These are phyloP conservation scores for Gliomastix tumulicola DNA, from an alignment of 2,329 filamentous ascomycete species.

Conservation along the genomic window DNA sequence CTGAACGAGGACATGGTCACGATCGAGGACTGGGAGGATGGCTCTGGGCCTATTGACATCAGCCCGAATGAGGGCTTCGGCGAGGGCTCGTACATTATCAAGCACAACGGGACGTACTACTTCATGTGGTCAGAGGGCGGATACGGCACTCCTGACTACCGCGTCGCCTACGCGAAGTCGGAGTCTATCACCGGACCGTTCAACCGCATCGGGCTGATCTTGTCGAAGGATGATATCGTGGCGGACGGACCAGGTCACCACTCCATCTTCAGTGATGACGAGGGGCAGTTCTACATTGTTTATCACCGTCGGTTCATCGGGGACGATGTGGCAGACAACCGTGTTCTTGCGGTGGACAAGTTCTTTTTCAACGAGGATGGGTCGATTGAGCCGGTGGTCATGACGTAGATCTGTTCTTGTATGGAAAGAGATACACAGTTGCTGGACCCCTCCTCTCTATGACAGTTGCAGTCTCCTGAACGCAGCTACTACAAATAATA, in stretches of 20 bases:
- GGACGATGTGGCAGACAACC: constrained; percentile 5
- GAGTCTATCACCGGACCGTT: constrained; percentile 4
- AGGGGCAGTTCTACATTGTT: constrained; percentile 6
- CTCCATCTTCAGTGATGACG: constrained; percentile 5
- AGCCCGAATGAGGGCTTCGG: constrained; percentile 4
- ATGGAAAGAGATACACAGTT: no score
- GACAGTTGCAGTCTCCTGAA: no score
- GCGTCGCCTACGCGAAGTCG: constrained; percentile 6
- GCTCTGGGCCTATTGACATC: constrained; percentile 3
- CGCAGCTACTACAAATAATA: no score
- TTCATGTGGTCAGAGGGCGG: constrained; percentile 7
- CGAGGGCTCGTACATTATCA: constrained; percentile 6
- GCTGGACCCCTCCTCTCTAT: no score
- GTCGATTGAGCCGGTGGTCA: constrained; percentile 4
- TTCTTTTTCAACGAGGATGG: constrained; percentile 5
- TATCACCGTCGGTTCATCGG: constrained; percentile 6
- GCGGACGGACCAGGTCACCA: constrained; percentile 7
- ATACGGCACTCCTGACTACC: constrained; percentile 6
- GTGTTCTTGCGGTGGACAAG: constrained; percentile 5
- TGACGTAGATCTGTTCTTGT: constrained; percentile 3
- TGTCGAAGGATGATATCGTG: constrained; percentile 5
- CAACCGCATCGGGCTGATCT: constrained; percentile 3
- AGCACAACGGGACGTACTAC: constrained; percentile 6
- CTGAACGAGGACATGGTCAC: constrained; percentile 5
- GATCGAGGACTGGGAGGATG: constrained; percentile 3